Conservation (phyloP, 768 basidiomycete species). For the Lentinula aciculospora region DNA sequence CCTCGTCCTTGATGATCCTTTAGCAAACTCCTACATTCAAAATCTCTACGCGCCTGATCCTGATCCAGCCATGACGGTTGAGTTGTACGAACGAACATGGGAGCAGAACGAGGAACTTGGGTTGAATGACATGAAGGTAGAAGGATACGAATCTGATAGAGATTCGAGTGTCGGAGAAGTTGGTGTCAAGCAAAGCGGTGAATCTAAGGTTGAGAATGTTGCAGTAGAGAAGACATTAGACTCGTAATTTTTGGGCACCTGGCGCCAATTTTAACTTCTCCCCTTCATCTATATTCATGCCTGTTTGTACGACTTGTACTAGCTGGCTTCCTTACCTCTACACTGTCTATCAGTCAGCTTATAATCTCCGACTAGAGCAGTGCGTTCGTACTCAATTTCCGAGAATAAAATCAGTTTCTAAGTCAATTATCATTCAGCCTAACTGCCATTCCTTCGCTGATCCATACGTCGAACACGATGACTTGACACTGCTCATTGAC, state of each 20-base stretch:
- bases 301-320: conserved; percentile 78
- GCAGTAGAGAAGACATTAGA: not conserved
- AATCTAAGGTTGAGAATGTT: not conserved
- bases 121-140: conserved; percentile 84
- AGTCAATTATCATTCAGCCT: conserved; percentile 28
- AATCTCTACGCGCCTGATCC: conserved; percentile 97
- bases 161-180: conserved; percentile 16
- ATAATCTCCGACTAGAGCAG: conserved; percentile 79
- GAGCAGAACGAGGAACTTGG: conserved; percentile 95
- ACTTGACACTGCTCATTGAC: conserved; percentile 67
- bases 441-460: conserved; percentile 69
- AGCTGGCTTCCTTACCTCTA: conserved; percentile 62
- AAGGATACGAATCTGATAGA: conserved; percentile 51
- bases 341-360: conserved; percentile 73
- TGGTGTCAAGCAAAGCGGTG: not conserved
- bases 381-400: conserved; percentile 50
- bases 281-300: conserved; percentile 36
- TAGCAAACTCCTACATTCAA: conserved; percentile 94
- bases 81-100: conserved; percentile 77
- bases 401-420: not conserved
- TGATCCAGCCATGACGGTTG: conserved; percentile 88
- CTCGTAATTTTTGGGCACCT: not conserved
- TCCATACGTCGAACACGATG: conserved; percentile 84
- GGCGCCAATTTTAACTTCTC: not conserved
- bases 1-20: conserved; percentile 89